These are phyloP conservation scores for Myriangium duriaei DNA, from an alignment of 2,329 filamentous ascomycete species.

Conservation along the genomic window DNA sequence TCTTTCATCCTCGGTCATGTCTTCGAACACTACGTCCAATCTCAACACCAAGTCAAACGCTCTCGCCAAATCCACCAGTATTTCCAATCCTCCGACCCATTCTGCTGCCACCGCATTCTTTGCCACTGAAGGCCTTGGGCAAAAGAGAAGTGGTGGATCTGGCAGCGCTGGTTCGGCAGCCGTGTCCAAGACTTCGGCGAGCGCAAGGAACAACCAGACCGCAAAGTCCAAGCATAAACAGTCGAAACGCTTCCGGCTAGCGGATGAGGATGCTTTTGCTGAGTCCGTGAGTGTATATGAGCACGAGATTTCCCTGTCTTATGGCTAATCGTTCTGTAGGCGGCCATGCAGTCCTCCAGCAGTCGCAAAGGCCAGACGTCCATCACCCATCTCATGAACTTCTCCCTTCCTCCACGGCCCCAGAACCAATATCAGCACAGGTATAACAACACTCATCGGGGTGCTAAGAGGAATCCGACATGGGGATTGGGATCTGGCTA, in stretches of 20 bases:
- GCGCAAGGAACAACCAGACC: constrained; percentile 63
- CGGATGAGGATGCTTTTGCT: constrained; percentile 78
- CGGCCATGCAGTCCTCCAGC: constrained; percentile 50
- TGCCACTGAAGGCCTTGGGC: constrained; percentile 30
- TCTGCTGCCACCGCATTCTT: constrained; percentile 32
- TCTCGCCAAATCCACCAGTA: constrained; percentile 28
- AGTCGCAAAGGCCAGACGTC: constrained; percentile 85
- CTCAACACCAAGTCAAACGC: constrained; percentile 21
- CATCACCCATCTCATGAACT: constrained; percentile 94
- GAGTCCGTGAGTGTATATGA: constrained; percentile 49
- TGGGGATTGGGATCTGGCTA: constrained; percentile 84
- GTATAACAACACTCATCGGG: constrained; percentile 28
- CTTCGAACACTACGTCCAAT: constrained; percentile 30
- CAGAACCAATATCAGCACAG: constrained; percentile 41
- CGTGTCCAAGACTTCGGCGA: constrained; percentile 26
- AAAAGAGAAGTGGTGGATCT: constrained; percentile 29
- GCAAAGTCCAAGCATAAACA: constrained; percentile 73
- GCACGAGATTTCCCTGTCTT: constrained; percentile 9
- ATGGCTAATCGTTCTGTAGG: constrained; percentile 24
- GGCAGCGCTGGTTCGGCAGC: constrained; percentile 27
- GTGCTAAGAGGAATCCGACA: constrained; percentile 54
- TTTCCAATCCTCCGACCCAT: constrained; percentile 27
- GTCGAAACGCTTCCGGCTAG: constrained; percentile 58
- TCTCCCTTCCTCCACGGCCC: constrained; percentile 65
- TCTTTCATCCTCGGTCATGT: constrained; percentile 22